phyloP scores from a whole-genome alignment of 208 protist genomes.

The Leishmania aethiopica region DNA sequence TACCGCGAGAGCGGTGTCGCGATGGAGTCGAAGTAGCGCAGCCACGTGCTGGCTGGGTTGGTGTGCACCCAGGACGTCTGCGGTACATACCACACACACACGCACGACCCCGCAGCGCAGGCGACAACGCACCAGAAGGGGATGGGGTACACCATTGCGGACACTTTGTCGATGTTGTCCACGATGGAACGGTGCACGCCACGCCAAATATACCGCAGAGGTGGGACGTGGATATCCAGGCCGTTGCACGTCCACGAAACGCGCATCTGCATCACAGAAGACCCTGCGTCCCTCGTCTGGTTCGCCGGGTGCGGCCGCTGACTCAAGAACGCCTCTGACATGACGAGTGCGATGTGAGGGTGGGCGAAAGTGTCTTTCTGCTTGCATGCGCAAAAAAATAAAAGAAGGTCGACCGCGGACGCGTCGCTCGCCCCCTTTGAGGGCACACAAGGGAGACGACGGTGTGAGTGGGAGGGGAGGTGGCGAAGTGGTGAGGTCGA shows the following conservation, averaged over 20 bases:
- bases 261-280: slow-evolving; percentile 46
- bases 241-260: slow-evolving; percentile 50
- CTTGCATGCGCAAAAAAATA: not conserved
- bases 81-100: slow-evolving; percentile 46
- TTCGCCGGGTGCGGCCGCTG: slow-evolving; percentile 45
- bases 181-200: slow-evolving; percentile 41
- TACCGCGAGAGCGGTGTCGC: slow-evolving; percentile 41
- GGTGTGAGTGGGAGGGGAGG: not conserved
- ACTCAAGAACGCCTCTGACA: slow-evolving; percentile 70
- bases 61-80: slow-evolving; percentile 37
- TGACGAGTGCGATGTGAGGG: slow-evolving; percentile 10
- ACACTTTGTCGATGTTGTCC: slow-evolving; percentile 62
- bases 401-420: not conserved
- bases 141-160: slow-evolving; percentile 60
- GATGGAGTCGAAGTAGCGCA: slow-evolving; percentile 60
- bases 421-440: not conserved
- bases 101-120: slow-evolving; percentile 41
- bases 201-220: slow-evolving; percentile 53
- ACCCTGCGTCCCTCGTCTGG: slow-evolving; percentile 40
- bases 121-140: slow-evolving; percentile 52
- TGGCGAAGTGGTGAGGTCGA: not conserved
- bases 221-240: slow-evolving; percentile 77
- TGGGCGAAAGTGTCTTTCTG: no score
- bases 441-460: not conserved
- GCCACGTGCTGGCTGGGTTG: slow-evolving; percentile 38